Evolutionary conservation across 2,329 filamentous ascomycete genomes (phyloP), one percentile per base, ranked within the genome.

Genomic region (Verticillium nubilum): DNA sequence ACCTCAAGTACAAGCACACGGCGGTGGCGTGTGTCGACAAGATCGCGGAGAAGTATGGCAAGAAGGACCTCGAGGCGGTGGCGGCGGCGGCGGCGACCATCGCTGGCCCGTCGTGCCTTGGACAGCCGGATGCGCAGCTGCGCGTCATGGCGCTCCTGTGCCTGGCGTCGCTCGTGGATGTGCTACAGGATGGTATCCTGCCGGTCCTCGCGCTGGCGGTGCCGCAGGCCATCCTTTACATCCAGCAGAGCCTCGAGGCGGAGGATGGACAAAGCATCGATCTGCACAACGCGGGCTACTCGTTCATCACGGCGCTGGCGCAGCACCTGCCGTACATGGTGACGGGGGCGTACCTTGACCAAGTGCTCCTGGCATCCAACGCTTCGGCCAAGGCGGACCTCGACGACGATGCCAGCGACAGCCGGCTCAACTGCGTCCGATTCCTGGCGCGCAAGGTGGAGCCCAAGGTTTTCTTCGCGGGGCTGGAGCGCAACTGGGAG

Each of bases 41-140:
- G 73, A 96, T 99, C 63, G 86, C 91, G 2, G 93, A 97, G 74
- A 94, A 94, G 72, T 98, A 97, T 71, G 96, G 95, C 65, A 96
- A 95, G 79, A 96, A 93, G 72, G 91, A 97, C 68, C 81, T 89
- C 1, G 86, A 89, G 65, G 87, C 86, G 52, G 89, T 97, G 52
- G 81, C 89, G 27, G 84, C 84, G 4, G 89, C 92, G 5, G 91
- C 92, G 4, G 80, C 86, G 61, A 89, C 88, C 1, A 89, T 99
- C 67, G 87, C 90, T 37, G 87, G 92, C 50, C 78, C 86, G 58
- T 80, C 89, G 64, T 94, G 91, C 63, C 82, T 98, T 55, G 90
- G 89, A 37, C 88, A 90, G 70, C 74, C 81, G 13, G 90, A 96
- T 67, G 79, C 83, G 64, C 85, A 85, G 27, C 83, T 97, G 54